These are phyloP conservation scores for Erythrobasidium hasegawianum DNA, from an alignment of 1,284 basidiomycete species.

Conservation along the genomic window DNA sequence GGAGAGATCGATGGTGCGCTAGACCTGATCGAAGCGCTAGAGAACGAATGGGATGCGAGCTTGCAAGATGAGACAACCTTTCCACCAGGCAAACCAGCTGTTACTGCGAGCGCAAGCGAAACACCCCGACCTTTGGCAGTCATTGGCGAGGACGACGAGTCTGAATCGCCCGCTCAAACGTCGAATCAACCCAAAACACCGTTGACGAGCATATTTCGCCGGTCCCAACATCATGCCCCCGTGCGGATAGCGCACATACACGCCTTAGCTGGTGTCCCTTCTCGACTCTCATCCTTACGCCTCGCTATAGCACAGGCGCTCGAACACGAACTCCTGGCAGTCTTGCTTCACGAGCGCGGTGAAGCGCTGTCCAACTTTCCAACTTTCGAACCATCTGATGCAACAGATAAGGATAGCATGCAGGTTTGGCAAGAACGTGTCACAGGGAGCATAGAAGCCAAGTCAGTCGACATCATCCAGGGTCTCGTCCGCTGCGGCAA, in stretches of 20 bases:
- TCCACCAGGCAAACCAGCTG: constrained; percentile 4
- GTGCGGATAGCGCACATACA: constrained; percentile 39
- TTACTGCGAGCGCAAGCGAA: not conserved
- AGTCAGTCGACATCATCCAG: not conserved
- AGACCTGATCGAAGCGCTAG: constrained; percentile 68
- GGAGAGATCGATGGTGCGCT: constrained; percentile 83
- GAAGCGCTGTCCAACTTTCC: constrained; percentile 43
- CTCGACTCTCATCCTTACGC: constrained; percentile 37
- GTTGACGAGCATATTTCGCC: constrained; percentile 43
- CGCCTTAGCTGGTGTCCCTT: constrained; percentile 37
- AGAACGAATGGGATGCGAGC: constrained; percentile 60
- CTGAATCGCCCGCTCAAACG: not conserved
- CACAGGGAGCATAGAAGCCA: not conserved
- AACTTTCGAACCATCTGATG: not conserved
- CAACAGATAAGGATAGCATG: not conserved
- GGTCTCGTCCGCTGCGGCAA: constrained; percentile 65
- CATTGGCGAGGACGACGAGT: constrained; percentile 16
- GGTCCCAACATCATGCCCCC: constrained; percentile 15
- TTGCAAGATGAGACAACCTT: not conserved
- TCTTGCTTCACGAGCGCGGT: constrained; percentile 65
- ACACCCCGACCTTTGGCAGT: not conserved
- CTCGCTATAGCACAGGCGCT: constrained; percentile 68
- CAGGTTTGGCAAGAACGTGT: not conserved
- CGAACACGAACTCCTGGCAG: constrained; percentile 68
- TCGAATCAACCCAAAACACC: constrained; percentile 5